Evolutionary conservation across 306 rosid species (phyloP), one percentile per base, ranked within the genome.

Genomic region (Pyrus pyrifolia): DNA sequence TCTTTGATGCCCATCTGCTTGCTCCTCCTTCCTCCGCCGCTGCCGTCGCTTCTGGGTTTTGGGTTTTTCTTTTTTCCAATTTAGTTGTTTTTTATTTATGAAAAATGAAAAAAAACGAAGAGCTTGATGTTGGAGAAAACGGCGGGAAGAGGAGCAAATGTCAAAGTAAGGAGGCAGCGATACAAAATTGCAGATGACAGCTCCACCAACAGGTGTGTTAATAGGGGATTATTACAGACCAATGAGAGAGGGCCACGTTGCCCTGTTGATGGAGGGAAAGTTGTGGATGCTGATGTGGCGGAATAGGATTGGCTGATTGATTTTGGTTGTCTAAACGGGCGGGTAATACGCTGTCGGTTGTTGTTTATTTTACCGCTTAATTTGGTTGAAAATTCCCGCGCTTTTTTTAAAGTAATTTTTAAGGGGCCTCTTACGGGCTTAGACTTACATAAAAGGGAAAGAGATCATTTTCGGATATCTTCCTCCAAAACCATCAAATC

Each of bases 1-100:
- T 94, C 97, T 84, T 94, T 94, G 86, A 94, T 94, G 19, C 98
- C 97, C 97, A 94, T 94, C 78, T 40, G 57, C 63, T 33, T 55
- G 61, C 23, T 10, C 40, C 40, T 67, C 42, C 52, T 23, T 42
- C 45, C 45, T 42, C 45, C 45, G 45, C 45, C 45, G 45, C 11
- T 9, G 45, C 19, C 4, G 6, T 46, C 44, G 5, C 17, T 19
- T 4, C 13, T 57, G 83, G 83, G 77, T 80, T 83, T 58, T 68
- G 81, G 80, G 86, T 46, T 81, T 79, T 77, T 33, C 51, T 58
- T 61, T 60, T 75, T n/a, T 82, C 57, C 38, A 13, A 6, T 38
- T 59, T 42, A 2, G 53, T 19, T 31, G 57, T 73, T 64, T 49
- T 19, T 49, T 14, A 1, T 1, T 3, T 27, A 19, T 55, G n/a